Evolutionary conservation across 441 rosid species (phyloP).

Genomic region (Biscutella auriculata): DNA sequence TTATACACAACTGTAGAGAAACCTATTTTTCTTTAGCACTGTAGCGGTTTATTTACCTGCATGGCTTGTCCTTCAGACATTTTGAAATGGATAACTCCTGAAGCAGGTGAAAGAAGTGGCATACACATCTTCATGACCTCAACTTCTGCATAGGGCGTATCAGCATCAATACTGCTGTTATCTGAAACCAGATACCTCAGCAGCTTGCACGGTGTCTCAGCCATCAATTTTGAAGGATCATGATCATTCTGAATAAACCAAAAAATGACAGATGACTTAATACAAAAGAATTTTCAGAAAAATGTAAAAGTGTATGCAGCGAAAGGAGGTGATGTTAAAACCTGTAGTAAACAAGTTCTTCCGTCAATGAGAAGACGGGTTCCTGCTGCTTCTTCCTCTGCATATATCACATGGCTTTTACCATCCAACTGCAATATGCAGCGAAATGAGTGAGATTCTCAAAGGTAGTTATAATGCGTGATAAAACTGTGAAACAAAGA

Average conservation of each 20-base stretch:
- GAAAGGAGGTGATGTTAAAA: slow-evolving; percentile 17
- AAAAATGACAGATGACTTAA: slow-evolving; percentile 14
- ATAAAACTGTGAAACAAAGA: not conserved
- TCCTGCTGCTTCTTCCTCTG: slow-evolving; percentile 99
- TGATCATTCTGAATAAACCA: slow-evolving; percentile 69
- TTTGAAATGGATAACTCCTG: slow-evolving; percentile 75
- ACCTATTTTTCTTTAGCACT: not conserved
- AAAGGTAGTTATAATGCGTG: not conserved
- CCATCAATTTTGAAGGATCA: slow-evolving; percentile 94
- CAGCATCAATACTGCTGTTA: slow-evolving; percentile 89
- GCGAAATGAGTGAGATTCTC: slow-evolving; percentile 3
- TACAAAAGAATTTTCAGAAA: not conserved
- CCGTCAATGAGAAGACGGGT: slow-evolving; percentile 99
- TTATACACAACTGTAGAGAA: not conserved
- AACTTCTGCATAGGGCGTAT: slow-evolving; percentile 95
- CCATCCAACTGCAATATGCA: slow-evolving; percentile 73
- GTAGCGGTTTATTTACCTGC: slow-evolving; percentile 51
- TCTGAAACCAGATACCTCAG: slow-evolving; percentile 86
- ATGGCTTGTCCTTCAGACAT: slow-evolving; percentile 99
- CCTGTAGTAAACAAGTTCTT: slow-evolving; percentile 98
- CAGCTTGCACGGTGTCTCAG: slow-evolving; percentile 99
- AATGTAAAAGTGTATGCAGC: not conserved
- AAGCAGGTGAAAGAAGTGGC: slow-evolving; percentile 99
- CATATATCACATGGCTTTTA: slow-evolving; percentile 98
- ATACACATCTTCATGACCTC: slow-evolving; percentile 99